Percentiles rank a stretch among this genome's conserved stretches.
phyloP scores from a whole-genome alignment of 2,329 filamentous ascomycete species.

The Biscogniauxia marginata region DNA sequence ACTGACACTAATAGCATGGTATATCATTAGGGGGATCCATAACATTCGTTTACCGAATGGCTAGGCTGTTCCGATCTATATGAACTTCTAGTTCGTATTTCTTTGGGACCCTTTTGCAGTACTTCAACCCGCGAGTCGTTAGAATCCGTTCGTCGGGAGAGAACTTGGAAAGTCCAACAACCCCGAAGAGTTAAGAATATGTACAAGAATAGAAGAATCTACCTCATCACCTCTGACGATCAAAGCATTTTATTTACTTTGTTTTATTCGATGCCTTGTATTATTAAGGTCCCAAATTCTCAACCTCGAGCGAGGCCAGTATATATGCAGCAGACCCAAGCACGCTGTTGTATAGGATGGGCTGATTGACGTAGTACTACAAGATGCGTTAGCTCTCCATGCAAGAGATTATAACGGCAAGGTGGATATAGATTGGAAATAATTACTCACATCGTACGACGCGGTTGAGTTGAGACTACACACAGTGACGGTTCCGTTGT shows the following conservation, averaged over 20 bases:
- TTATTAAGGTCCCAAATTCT: slow-evolving; percentile 19
- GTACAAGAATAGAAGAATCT: too few species aligned
- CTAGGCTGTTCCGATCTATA: too few species aligned
- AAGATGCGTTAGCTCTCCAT: slow-evolving; percentile 12
- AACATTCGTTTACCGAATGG: too few species aligned
- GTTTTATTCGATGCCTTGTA: neutral
- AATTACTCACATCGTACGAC: slow-evolving; percentile 31
- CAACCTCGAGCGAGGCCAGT: slow-evolving; percentile 38
- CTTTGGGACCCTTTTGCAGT: too few species aligned
- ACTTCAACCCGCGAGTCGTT: too few species aligned
- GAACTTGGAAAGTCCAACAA: too few species aligned
- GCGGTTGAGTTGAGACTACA: slow-evolving; percentile 43
- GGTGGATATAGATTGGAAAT: neutral
- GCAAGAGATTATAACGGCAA: neutral
- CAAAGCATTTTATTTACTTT: neutral
- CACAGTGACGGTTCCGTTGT: slow-evolving; percentile 38
- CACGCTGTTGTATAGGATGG: slow-evolving; percentile 37
- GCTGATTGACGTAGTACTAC: slow-evolving; percentile 38
- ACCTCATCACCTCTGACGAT: too few species aligned
- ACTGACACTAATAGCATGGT: too few species aligned
- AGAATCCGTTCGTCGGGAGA: too few species aligned
- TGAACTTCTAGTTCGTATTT: too few species aligned
- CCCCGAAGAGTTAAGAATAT: too few species aligned
- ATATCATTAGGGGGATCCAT: too few species aligned
- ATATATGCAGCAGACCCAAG: slow-evolving; percentile 38